A percentile compares a stretch with the other conserved stretches of the same genome.
phyloP scores from a whole-genome alignment of 805 yeast species.

The Wickerhamomyces strasburgensis region DNA sequence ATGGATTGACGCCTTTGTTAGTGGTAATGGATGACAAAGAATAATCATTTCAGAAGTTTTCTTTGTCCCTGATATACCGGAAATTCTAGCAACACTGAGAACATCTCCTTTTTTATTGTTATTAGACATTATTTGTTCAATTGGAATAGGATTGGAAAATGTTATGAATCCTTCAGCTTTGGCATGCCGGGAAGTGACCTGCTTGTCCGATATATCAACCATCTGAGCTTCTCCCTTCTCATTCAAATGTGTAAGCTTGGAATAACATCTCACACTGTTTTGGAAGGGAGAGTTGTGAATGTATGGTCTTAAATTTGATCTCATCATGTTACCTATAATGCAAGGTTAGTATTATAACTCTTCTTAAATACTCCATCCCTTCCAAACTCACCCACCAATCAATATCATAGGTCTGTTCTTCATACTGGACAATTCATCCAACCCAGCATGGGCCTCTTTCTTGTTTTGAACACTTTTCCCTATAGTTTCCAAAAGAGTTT shows the following conservation, averaged over 20 bases:
- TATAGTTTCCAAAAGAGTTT: conserved; percentile 34
- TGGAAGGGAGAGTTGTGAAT: conserved; percentile 2
- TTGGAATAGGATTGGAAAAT: conserved; percentile 32
- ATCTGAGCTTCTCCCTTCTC: conserved; percentile 39
- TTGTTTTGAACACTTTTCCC: conserved; percentile 42
- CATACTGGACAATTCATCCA: conserved; percentile 39
- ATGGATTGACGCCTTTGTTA: conserved; percentile 36
- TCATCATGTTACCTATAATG: too few relatives aligned
- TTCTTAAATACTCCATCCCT: neutral
- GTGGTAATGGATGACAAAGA: conserved; percentile 43
- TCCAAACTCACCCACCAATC: conserved; percentile 43
- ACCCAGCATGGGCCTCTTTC: conserved; percentile 47
- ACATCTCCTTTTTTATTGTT: conserved; percentile 50
- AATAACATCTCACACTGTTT: too few relatives aligned
- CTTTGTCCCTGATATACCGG: conserved; percentile 50
- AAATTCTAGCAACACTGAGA: conserved; percentile 40
- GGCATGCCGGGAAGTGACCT: conserved; percentile 37
- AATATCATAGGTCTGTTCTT: conserved; percentile 53
- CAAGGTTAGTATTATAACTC: neutral
- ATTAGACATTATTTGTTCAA: conserved; percentile 30
- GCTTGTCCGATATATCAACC: conserved; percentile 44
- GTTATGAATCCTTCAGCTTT: conserved; percentile 37
- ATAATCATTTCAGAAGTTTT: conserved; percentile 43
- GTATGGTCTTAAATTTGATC: neutral
- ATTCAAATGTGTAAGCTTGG: conserved; percentile 34